Evolutionary conservation across 108 stramenopile genomes (phyloP), one percentile per base, ranked within the genome.

Genomic region (Chaetoceros muelleri): DNA sequence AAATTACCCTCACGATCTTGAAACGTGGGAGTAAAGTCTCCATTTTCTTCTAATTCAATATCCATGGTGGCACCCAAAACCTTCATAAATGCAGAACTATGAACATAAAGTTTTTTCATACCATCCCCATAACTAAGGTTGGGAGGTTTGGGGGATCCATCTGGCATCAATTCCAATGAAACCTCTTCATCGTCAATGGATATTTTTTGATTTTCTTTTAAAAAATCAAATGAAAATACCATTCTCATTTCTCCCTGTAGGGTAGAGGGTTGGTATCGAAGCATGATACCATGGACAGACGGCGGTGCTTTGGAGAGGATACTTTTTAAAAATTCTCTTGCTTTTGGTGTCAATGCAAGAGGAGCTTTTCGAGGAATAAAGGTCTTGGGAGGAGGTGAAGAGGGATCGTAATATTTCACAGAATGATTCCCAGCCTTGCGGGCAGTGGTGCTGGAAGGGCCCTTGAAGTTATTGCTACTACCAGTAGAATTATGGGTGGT

Each of bases 211-310:
- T 74, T 67, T 62, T 76, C 70, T 30, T 70, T 63, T 13, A 92
- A 69, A 56, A 92, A 85, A 24, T 71, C 61, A 64, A 92, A 92
- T 23, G 79, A 75, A 63, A 85, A 92, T 26, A 87, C 85, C 90
- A 92, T 92, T 0, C 84, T 58, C 2, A 82, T 71, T 54, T 85
- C 71, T 23, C 85, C 82, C 19, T 72, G 30, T 55, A n/a, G n/a
- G n/a, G 80, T 70, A 23, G 78, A 64, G 44, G 75, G 78, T 50
- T 85, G 54, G 57, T 92, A 92, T 31, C 71, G 66, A 29, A 92
- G 61, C 48, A 81, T 48, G 30, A 92, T 65, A 25, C 85, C 85
- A 55, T 69, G 57, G 17, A 62, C 66, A 47, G 58, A 34, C n/a
- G 74, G 74, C 19, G 71, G 69, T 30, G 62, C 62, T n/a, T 62